Conservation (phyloP, 306 rosid species). For the Lotus japonicus region DNA sequence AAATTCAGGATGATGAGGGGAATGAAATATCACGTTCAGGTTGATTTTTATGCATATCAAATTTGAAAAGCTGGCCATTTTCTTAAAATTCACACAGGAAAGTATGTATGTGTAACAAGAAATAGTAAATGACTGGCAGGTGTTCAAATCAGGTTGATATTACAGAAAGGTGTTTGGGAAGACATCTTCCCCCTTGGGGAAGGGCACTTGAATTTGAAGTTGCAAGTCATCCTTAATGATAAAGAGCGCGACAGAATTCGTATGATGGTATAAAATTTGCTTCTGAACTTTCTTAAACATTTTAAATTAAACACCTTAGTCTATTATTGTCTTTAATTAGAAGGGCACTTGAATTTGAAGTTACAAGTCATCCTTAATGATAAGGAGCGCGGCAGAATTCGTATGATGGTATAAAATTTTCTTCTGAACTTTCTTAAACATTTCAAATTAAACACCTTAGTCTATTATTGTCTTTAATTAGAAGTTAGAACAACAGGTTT, state of each 20-base stretch:
- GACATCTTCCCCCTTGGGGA: slow-evolving; percentile 64
- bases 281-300: too few relatives aligned
- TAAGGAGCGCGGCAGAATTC: too few relatives aligned
- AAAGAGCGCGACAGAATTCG: slow-evolving; percentile 76
- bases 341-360: too few relatives aligned
- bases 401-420: too few relatives aligned
- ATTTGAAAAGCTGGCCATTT: not conserved
- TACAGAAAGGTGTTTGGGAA: slow-evolving; percentile 83
- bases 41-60: slow-evolving; percentile 16
- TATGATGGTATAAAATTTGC: slow-evolving; percentile 41
- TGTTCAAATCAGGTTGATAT: slow-evolving; percentile 52
- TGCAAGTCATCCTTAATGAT: slow-evolving; percentile 66
- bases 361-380: too few relatives aligned
- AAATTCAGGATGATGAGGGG: slow-evolving; percentile 58
- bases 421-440: too few relatives aligned
- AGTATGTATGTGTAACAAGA: slow-evolving; percentile 19
- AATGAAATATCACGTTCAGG: slow-evolving; percentile 64
- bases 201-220: slow-evolving; percentile 63
- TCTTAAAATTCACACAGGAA: not conserved
- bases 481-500: not conserved
- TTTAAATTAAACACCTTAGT: too few relatives aligned
- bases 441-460: too few relatives aligned
- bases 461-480: not conserved
- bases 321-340: too few relatives aligned
- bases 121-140: slow-evolving; percentile 41